These are phyloP conservation scores for Pseudomicrostroma phylloplanum DNA, from an alignment of 1,284 basidiomycete species.

Conservation along the genomic window DNA sequence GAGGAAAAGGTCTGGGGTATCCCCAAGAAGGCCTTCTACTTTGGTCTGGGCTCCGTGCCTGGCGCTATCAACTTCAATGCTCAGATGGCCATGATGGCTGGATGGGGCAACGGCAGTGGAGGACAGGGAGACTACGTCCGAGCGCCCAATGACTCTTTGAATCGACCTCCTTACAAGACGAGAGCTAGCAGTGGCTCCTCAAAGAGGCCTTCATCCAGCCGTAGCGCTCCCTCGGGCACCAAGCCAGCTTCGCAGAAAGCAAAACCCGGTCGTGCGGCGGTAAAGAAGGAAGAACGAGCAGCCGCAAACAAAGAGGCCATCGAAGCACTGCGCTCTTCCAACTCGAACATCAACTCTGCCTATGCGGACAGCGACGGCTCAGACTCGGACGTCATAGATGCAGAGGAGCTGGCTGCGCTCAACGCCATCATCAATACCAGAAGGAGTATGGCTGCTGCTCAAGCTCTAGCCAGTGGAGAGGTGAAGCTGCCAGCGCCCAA, in stretches of 20 bases:
- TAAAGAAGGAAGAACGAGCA: not conserved
- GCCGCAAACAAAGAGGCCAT: constrained; percentile 3
- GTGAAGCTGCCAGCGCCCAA: constrained; percentile 14
- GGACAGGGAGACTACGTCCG: constrained; percentile 21
- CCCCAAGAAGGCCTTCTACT: constrained; percentile 39
- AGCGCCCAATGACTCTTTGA: constrained; percentile 13
- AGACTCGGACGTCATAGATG: constrained; percentile 34
- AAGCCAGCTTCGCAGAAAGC: not conserved
- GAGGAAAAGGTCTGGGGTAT: constrained; percentile 44
- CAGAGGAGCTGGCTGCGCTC: constrained; percentile 45
- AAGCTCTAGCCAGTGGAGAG: constrained; percentile 40
- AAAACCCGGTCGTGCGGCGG: not conserved
- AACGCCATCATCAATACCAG: constrained; percentile 51
- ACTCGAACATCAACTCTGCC: constrained; percentile 8
- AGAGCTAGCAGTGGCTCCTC: constrained; percentile 2
- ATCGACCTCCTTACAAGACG: not conserved
- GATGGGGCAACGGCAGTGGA: constrained; percentile 40
- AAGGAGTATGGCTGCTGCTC: constrained; percentile 44
- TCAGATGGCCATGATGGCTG: constrained; percentile 40
- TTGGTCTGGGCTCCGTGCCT: constrained; percentile 29
- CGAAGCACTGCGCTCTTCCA: constrained; percentile 6
- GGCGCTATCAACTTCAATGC: constrained; percentile 38
- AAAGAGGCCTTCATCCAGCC: not conserved
- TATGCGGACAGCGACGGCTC: not conserved
- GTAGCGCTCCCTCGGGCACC: not conserved